phyloP scores from a whole-genome alignment of 208 protist genomes.

The Eutreptiella sp. region DNA sequence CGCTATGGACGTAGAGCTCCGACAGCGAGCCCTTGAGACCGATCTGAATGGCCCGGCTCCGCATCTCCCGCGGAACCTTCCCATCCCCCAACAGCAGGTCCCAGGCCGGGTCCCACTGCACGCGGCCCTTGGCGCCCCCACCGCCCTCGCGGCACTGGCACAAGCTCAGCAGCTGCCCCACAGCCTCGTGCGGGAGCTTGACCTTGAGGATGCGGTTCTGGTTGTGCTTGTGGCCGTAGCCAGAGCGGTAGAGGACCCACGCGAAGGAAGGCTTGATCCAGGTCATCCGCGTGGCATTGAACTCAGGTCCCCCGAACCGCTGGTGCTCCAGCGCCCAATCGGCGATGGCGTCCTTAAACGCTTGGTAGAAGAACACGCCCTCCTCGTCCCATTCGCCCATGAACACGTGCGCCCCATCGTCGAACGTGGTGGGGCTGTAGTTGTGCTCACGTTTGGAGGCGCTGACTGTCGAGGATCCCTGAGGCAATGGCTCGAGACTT shows the following conservation, averaged over 20 bases:
- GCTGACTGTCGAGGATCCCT: too few relatives aligned
- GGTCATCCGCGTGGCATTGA: conserved; percentile 41
- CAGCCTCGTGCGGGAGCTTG: conserved; percentile 21
- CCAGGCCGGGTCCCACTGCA: conserved; percentile 37
- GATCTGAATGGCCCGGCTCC: conserved; percentile 45
- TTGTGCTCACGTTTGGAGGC: too few relatives aligned
- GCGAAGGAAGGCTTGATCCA: conserved; percentile 53
- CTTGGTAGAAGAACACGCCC: conserved; percentile 47
- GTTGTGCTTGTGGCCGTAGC: conserved; percentile 36
- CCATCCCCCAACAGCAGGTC: conserved; percentile 5
- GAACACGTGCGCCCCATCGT: conserved; percentile 1
- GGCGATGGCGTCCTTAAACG: conserved; percentile 44
- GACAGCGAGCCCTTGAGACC: conserved; percentile 33
- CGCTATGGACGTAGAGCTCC: conserved; percentile 7
- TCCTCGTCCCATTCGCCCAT: conserved; percentile 25
- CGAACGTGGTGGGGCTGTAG: too few relatives aligned
- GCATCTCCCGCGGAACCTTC: neutral
- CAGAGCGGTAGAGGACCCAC: conserved; percentile 47
- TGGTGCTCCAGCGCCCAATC: conserved; percentile 39
- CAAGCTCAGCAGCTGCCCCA: conserved; percentile 24
- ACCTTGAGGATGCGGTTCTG: conserved; percentile 35
- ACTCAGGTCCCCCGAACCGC: conserved; percentile 36
- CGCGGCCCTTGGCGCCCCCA: neutral
- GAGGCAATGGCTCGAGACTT: too few relatives aligned
- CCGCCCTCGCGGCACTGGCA: neutral